Evolutionary conservation across 2,329 filamentous ascomycete genomes (phyloP).

Genomic region (Aureobasidium subglaciale): DNA sequence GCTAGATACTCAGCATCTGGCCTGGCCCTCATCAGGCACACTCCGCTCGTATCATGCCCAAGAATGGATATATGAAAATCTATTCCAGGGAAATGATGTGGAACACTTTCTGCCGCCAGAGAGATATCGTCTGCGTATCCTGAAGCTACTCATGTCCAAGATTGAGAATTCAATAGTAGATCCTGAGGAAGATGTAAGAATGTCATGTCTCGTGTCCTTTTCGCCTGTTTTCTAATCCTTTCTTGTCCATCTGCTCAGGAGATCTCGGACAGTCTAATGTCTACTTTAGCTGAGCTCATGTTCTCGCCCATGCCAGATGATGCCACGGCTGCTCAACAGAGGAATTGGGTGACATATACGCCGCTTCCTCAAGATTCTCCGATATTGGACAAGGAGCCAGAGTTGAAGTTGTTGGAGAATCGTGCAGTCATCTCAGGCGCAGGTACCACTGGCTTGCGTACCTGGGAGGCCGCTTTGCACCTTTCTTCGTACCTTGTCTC

Average conservation of each 20-base stretch:
- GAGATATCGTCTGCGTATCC: conserved; percentile 61
- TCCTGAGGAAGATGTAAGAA: conserved; percentile 79
- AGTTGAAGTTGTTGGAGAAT: conserved; percentile 60
- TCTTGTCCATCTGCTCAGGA: conserved; percentile 48
- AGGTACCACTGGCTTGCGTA: conserved; percentile 69
- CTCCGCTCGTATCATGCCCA: conserved; percentile 60
- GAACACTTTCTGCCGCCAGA: conserved; percentile 55
- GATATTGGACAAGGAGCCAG: conserved; percentile 22
- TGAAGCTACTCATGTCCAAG: conserved; percentile 64
- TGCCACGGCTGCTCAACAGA: conserved; percentile 59
- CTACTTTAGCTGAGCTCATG: conserved; percentile 58
- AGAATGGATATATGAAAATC: conserved; percentile 53
- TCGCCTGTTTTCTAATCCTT: conserved; percentile 20
- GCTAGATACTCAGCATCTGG: conserved; percentile 52
- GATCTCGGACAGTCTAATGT: conserved; percentile 74
- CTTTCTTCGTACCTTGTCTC: conserved; percentile 60
- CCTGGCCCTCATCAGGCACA: conserved; percentile 53
- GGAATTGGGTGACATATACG: conserved; percentile 67
- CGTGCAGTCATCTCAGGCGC: conserved; percentile 60
- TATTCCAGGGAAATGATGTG: conserved; percentile 57
- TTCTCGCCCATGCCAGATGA: conserved; percentile 58
- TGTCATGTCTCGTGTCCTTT: conserved; percentile 16
- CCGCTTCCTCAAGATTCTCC: conserved; percentile 26
- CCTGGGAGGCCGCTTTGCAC: conserved; percentile 74
- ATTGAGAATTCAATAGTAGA: conserved; percentile 71